Evolutionary conservation across 352 stramenopile genomes (phyloP), one percentile per base, ranked within the genome.

Genomic region (Thraustochytrium sp.): DNA sequence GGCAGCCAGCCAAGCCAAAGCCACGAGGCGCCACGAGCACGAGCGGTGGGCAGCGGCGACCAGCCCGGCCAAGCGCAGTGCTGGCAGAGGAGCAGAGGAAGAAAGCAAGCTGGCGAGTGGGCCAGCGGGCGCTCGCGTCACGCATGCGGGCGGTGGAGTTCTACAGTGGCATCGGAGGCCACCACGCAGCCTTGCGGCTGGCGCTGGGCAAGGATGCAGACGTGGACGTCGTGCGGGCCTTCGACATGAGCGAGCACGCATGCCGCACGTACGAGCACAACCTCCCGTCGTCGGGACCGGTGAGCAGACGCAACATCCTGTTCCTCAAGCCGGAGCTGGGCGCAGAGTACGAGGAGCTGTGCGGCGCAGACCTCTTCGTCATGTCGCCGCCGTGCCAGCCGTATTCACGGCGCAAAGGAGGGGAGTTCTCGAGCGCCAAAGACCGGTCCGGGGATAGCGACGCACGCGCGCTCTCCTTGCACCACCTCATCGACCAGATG

Each of bases 351-450:
- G 18, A 59, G 26, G 34, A 63, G 26, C 8, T 80, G 36, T 46
- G 34, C 44, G 11, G n/a, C 34, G 82, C 82, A 56, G 65, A 86
- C 46, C 49, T 86, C 29, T 84, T 68, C 75, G 21, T 86, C 34
- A 56, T 86, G 53, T 86, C 75, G 5, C 82, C 82, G n/a, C 82
- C 82, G 18, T 86, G 82, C 76, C 82, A 86, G 54, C 82, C 82
- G 36, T 85, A 86, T 65, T 85, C 82, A n/a, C 48, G 82, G 11
- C 37, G 82, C 0, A 86, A 82, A 56, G 21, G 36, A 13, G 86
- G 38, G 3, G 23, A 42, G 44, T 26, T 72, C 26, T 80, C 31
- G 29, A 76, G 56, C 44, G 76, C 29, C 3, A 74, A 59, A n/a
- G 76, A 80, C 38, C 68, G 68, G 26, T 40, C 21, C 18, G 68